Base-by-base conservation (phyloP, 257 asterid genomes). In the Datura wrightii region DNA sequence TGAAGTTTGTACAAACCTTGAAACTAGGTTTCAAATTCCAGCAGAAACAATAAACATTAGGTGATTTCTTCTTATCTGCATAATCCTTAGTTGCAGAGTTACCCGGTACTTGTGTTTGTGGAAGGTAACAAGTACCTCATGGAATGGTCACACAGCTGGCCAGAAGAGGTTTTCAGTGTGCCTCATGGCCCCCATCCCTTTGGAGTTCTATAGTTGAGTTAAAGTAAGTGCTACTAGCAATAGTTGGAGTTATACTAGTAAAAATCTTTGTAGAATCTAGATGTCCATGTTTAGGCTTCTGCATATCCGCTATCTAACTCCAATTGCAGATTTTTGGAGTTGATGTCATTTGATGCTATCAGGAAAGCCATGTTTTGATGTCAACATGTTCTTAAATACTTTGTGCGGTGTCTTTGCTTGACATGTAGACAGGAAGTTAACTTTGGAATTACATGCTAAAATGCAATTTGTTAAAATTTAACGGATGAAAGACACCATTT, bases 261-360 rank as follows among this genome's bases (percentile, higher is more conserved):
- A 70, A 70, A 70, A 70, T 70, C 55, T 41, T 70, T 18, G 79
- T 42, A 71, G 56, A 18, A 71, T n/a, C 54, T 71, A 71, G 10
- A 42, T 71, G 79, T 18, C 56, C 79, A 42, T 70, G 50, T n/a
- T 5, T 71, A 71, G 56, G 79, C 37, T 37, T 66, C 3, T n/a
- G 37, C 36, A 71, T 71, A 42, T 42, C 56, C 42, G 79, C 55
- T 71, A 15, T 5, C 1, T 71, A 66, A 42, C 55, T 42, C 10
- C 18, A n/a, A 7, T 18, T 42, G 55, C 79, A n/a, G 8, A 3
- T 0, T 11, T 6, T 24, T 63, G 56, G 56, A n/a, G 10, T n/a
- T 1, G 52, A 48, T 10, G 9, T 70, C 53, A 10, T 42, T n/a
- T n/a, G 10, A 7, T 42, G 79, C 39, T 44, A 44, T 42, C 53